These are phyloP conservation scores for Coemansia furcata DNA, from an alignment of 192 early-diverging fungal genomes.

Conservation along the genomic window DNA sequence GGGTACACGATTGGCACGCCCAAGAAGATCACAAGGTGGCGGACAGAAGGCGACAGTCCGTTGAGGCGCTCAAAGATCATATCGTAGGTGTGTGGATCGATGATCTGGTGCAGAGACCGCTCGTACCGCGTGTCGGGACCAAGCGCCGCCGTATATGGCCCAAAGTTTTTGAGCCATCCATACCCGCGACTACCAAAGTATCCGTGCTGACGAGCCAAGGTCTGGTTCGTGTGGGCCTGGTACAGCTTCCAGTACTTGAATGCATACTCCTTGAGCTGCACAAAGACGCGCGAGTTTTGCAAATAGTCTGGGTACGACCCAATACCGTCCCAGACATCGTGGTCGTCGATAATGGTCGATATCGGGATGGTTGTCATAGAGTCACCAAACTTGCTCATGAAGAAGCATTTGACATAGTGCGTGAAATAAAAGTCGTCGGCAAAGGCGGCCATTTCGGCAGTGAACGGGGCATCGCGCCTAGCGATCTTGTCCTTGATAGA, in stretches of 20 bases:
- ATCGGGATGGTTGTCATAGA: conserved; percentile 76
- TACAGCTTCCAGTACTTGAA: conserved; percentile 78
- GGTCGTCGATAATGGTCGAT: conserved; percentile 80
- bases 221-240: conserved; percentile 75
- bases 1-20: conserved; percentile 80
- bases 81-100: conserved; percentile 60
- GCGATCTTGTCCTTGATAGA: conserved; percentile 51
- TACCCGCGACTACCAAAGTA: conserved; percentile 57
- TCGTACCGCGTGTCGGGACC: conserved; percentile 74
- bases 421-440: conserved; percentile 71
- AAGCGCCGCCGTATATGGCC: conserved; percentile 62
- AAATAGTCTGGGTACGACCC: conserved; percentile 80
- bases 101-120: conserved; percentile 62
- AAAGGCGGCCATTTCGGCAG: conserved; percentile 54
- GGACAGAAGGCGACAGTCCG: conserved; percentile 38
- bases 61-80: conserved; percentile 58
- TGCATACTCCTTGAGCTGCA: conserved; percentile 70
- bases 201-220: conserved; percentile 57
- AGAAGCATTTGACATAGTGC: conserved; percentile 65
- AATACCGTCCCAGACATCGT: conserved; percentile 84
- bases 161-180: conserved; percentile 65
- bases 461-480: conserved; percentile 55
- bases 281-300: conserved; percentile 66
- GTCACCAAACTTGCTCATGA: conserved; percentile 56
- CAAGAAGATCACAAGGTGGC: conserved; percentile 68